A percentile compares a stretch with the other conserved stretches of the same genome.
These are phyloP conservation scores for Celoporthe dispersa DNA, from an alignment of 2,329 filamentous ascomycete genomes.

Conservation along the genomic window DNA sequence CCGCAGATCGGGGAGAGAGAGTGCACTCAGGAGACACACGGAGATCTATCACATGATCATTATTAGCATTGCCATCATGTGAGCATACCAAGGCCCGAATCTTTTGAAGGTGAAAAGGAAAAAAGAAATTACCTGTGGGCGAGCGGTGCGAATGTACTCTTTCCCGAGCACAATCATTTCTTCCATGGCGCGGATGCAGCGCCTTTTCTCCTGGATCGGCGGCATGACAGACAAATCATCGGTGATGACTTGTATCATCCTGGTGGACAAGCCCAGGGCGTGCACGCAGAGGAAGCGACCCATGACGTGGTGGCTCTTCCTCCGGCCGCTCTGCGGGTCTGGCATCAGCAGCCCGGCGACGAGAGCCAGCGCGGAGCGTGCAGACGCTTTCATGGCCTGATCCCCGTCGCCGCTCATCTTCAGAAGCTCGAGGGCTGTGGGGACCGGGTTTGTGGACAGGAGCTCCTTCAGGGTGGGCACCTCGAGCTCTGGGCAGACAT, in stretches of 20 bases:
- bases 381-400: constrained; percentile 58
- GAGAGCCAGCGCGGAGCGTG: constrained; percentile 51
- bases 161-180: constrained; percentile 83
- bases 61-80: no score
- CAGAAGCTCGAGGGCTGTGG: constrained; percentile 79
- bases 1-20: constrained; percentile 75
- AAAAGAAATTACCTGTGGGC: constrained; percentile 70
- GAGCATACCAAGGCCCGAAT: no score
- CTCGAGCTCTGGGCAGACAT: constrained; percentile 72
- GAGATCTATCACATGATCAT: constrained; percentile 65
- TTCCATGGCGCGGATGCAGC: constrained; percentile 81
- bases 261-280: constrained; percentile 83
- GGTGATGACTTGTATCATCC: constrained; percentile 79
- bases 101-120: not conserved
- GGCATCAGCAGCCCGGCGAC: constrained; percentile 43
- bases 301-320: constrained; percentile 59
- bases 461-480: constrained; percentile 69
- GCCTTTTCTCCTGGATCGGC: constrained; percentile 69
- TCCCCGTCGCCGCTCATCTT: constrained; percentile 75
- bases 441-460: constrained; percentile 74
- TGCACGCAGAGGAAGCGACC: constrained; percentile 80
- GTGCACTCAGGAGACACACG: constrained; percentile 85
- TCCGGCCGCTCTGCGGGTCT: constrained; percentile 46
- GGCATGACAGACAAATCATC: constrained; percentile 61
- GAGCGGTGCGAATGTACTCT: constrained; percentile 73